phyloP scores from a whole-genome alignment of 2,329 filamentous ascomycete genomes.

The Acrocalymma vagum region DNA sequence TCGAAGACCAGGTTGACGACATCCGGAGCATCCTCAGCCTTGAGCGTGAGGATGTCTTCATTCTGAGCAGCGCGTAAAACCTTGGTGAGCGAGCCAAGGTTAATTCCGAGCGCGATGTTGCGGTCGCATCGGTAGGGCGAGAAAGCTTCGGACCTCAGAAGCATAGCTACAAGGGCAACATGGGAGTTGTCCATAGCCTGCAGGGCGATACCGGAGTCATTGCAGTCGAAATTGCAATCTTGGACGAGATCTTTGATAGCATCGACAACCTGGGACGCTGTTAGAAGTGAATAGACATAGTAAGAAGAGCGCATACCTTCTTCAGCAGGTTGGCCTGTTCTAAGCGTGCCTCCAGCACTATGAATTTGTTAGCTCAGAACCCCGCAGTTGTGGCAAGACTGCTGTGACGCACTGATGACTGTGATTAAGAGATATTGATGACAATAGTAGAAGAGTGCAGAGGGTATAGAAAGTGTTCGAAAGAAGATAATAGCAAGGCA shows the following conservation, averaged over 20 bases:
- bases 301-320: slow-evolving; percentile 68
- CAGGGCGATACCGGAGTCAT: slow-evolving; percentile 97
- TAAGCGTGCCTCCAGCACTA: slow-evolving; percentile 96
- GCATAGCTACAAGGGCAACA: slow-evolving; percentile 98
- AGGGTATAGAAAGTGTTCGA: slow-evolving; percentile 10
- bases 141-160: slow-evolving; percentile 95
- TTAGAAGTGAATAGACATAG: slow-evolving; percentile 4
- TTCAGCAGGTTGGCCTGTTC: slow-evolving; percentile 94
- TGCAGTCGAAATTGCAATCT: slow-evolving; percentile 99
- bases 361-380: slow-evolving; percentile 28
- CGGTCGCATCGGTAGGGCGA: slow-evolving; percentile 97
- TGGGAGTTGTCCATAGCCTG: slow-evolving; percentile 99
- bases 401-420: slow-evolving; percentile 27
- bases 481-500: slow-evolving; percentile 7
- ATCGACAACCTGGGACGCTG: slow-evolving; percentile 79
- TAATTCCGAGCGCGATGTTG: slow-evolving; percentile 97
- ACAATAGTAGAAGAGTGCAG: slow-evolving; percentile 4
- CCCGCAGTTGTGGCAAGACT: too few species aligned
- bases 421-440: slow-evolving; percentile 5
- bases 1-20: slow-evolving; percentile 96
- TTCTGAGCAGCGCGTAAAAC: slow-evolving; percentile 93
- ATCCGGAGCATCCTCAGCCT: slow-evolving; percentile 96
- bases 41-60: slow-evolving; percentile 94
- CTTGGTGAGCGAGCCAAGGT: slow-evolving; percentile 95
- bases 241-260: slow-evolving; percentile 99